Base-by-base conservation (phyloP, 495 filamentous ascomycete species). In the Tetracladium marchalianum region DNA sequence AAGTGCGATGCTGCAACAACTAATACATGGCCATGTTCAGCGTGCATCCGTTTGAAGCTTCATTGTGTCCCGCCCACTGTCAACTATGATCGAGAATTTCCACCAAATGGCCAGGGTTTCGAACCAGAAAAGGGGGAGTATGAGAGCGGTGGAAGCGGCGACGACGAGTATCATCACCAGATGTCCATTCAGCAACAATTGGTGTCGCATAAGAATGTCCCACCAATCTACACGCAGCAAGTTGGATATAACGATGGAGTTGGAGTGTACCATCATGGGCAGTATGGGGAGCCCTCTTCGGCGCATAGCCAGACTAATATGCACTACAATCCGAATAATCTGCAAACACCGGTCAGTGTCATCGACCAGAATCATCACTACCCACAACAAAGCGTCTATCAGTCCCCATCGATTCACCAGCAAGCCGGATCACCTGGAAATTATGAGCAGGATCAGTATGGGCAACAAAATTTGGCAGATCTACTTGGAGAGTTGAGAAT, bases 1-100 rank as follows among this genome's bases (percentile, higher is more conserved):
- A 95, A 96, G 60, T 99, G 92, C 62, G 92, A 99, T 71, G 90
- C 92, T 46, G 92, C 90, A 16, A 95, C 92, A 17, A 96, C 90
- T 13, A 97, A 99, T 66, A 85, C 88, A 19, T 99, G 92, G 92
- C 92, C 92, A 10, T 99, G 92, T 61, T 89, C 89, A 46, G 87
- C 92, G 33, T 99, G 92, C 61, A 81, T 85, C 41, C 82, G 92
- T 40, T 69, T 97, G 43, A 96, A 96, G 67, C 71, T 96, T 49
- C 84, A 90, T 51, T 99, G 92, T 60, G 82, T 94, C 32, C 89
- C 90, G 41, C 92, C 92, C 4, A 90, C 87, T 44, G 80, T 93
- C 39, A 81, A 77, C 46, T 87, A 92, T 59, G 90, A 97, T 54
- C 79, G 84, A 43, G 85, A 86, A 32, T 82, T 75, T 54, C 60